phyloP scores from a whole-genome alignment of 2,329 filamentous ascomycete species.

The Pestalotiopsis sp. region DNA sequence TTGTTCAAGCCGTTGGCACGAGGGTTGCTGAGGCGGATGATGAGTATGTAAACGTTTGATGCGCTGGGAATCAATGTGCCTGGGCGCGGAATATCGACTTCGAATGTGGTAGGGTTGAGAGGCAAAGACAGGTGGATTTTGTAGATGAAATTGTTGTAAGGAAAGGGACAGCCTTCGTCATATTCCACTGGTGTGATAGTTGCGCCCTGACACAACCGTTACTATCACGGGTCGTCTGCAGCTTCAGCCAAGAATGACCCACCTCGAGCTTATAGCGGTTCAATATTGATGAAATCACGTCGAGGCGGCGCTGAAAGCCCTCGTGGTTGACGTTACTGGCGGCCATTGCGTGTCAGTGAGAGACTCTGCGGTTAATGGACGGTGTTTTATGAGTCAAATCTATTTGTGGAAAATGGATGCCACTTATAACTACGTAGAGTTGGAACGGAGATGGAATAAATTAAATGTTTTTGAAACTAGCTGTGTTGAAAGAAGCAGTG shows the following conservation, averaged over 20 bases:
- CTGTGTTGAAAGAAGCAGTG: too few species aligned
- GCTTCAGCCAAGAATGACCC: neutral
- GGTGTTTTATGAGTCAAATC: neutral
- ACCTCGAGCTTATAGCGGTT: neutral
- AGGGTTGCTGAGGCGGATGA: conserved; percentile 27
- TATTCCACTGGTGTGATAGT: conserved; percentile 22
- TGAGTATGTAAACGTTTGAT: conserved; percentile 16
- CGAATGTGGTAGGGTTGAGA: conserved; percentile 15
- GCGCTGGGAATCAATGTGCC: conserved; percentile 15
- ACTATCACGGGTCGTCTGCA: neutral
- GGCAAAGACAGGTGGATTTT: conserved; percentile 21
- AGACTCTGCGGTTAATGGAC: neutral
- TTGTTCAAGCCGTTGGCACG: conserved; percentile 24
- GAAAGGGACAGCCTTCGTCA: conserved; percentile 20
- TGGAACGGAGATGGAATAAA: too few species aligned
- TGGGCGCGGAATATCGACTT: neutral
- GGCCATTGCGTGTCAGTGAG: neutral
- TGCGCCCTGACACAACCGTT: conserved; percentile 2
- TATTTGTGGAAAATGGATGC: too few species aligned
- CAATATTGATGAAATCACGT: neutral
- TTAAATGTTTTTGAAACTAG: too few species aligned
- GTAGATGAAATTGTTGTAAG: conserved; percentile 29
- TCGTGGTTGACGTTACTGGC: neutral
- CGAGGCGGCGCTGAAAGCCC: neutral
- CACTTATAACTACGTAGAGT: too few species aligned